A percentile compares a stretch with the other conserved stretches of the same genome.
phyloP scores from a whole-genome alignment of 495 filamentous ascomycete species.

The Thozetella sp. region DNA sequence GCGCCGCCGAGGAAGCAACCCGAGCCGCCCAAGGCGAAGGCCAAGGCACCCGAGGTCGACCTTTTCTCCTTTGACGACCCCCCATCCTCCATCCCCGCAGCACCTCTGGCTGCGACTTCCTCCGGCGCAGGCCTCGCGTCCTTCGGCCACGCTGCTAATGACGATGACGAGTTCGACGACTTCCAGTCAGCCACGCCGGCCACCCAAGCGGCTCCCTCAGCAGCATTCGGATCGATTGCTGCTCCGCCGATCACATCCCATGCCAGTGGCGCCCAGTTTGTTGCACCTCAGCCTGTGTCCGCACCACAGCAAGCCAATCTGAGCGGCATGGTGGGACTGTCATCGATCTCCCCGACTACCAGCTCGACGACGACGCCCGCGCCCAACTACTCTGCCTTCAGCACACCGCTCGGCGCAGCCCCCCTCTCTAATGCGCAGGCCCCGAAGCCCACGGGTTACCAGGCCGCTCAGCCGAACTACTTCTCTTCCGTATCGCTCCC shows the following conservation, averaged over 20 bases:
- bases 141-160: constrained; percentile 43
- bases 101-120: constrained; percentile 47
- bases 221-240: constrained; percentile 51
- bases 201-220: constrained; percentile 29
- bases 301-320: constrained; percentile 79
- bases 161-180: constrained; percentile 98
- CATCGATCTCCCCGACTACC: constrained; percentile 75
- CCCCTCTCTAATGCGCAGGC: constrained; percentile 45
- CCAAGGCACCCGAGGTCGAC: constrained; percentile 84
- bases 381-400: constrained; percentile 56
- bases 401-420: constrained; percentile 42
- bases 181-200: constrained; percentile 89
- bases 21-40: constrained; percentile 73
- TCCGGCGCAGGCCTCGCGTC: constrained; percentile 64
- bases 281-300: constrained; percentile 80
- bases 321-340: constrained; percentile 76
- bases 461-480: constrained; percentile 86
- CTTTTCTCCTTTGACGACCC: constrained; percentile 87
- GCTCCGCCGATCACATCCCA: constrained; percentile 63
- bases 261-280: constrained; percentile 71
- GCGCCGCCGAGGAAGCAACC: constrained; percentile 52
- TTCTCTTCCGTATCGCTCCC: constrained; percentile 75
- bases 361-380: constrained; percentile 54
- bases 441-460: constrained; percentile 68
- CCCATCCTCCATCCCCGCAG: constrained; percentile 40